Base-by-base conservation (phyloP, 2,329 filamentous ascomycete species). In the Akanthomyces dipterigenus region DNA sequence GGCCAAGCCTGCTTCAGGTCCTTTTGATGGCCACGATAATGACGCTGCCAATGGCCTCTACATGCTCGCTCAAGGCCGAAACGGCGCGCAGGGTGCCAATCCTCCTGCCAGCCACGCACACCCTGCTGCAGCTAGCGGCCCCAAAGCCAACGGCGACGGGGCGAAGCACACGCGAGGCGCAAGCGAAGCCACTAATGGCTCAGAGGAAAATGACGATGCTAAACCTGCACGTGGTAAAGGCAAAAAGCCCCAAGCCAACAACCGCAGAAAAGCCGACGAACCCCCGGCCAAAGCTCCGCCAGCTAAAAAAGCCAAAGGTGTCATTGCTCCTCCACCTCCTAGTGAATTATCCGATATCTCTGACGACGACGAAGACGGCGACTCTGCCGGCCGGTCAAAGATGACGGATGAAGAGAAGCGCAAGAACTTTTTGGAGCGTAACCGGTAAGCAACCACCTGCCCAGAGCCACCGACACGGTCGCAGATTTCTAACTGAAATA, bases 401-500 rank as follows among this genome's bases (percentile, higher is more conserved):
- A 96, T 97, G 91, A 97, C 93, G 0, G 95, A 98, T 61, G 95
- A 98, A 71, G 95, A 99, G 78, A 99, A 99, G 80, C 85, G 95
- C 46, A 96, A 96, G 78, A 99, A 98, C 73, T 99, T 99, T 75
- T 80, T 99, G 2, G 95, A 99, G 72, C 84, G 95, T 31, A 99
- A 99, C 74, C 87, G 93, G 93, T 96, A 85, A 69, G 85, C 77
- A 53, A 48, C 9, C 11, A 7, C 53, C 8, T 31, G 11, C 16
- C 14, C 8, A 34, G 31, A 34, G 31, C 7, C 42, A 14, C n/a
- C 7, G 26, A 5, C 36, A 26, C 8, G 24, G 7, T 24, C 36
- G 26, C n/a, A 56, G 11, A 55, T 43, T 36, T 64, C 67, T 74
- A 69, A 73, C 63, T 26, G 36, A 50, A 26, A 24, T 66, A 97